Conservation (phyloP, 2,329 filamentous ascomycete genomes). For the Colletotrichum sp. region DNA sequence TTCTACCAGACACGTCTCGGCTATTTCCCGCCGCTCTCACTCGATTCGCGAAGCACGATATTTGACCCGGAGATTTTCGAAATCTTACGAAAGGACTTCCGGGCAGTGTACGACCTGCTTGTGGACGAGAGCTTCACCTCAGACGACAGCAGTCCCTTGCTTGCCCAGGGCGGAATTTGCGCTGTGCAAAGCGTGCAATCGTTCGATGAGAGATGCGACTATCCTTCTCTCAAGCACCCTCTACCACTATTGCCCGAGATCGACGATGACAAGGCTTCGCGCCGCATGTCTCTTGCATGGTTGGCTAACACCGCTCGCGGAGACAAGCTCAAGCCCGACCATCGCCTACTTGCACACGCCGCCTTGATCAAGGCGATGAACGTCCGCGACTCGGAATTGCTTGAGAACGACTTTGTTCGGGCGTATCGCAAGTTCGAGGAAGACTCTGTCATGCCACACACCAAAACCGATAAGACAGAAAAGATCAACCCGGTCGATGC, state of each 20-base stretch:
- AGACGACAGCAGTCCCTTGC: slow-evolving; percentile 53
- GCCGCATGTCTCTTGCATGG: slow-evolving; percentile 42
- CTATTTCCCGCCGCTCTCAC: slow-evolving; percentile 69
- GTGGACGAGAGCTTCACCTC: slow-evolving; percentile 65
- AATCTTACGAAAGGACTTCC: slow-evolving; percentile 73
- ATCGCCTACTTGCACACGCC: slow-evolving; percentile 54
- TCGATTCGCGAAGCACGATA: slow-evolving; percentile 41
- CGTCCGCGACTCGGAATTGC: slow-evolving; percentile 36
- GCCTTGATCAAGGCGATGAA: slow-evolving; percentile 60
- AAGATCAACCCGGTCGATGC: slow-evolving; percentile 69
- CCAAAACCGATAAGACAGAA: slow-evolving; percentile 60
- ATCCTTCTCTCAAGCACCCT: slow-evolving; percentile 65
- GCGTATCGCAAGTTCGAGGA: slow-evolving; percentile 76
- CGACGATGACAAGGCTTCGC: slow-evolving; percentile 31
- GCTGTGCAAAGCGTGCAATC: slow-evolving; percentile 70
- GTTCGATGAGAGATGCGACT: slow-evolving; percentile 69
- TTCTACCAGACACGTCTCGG: slow-evolving; percentile 73
- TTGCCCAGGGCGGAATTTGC: slow-evolving; percentile 71
- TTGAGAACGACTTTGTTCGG: slow-evolving; percentile 64
- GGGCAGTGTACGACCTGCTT: slow-evolving; percentile 72
- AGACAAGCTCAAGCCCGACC: slow-evolving; percentile 51
- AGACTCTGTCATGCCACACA: slow-evolving; percentile 52
- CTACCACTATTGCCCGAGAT: slow-evolving; percentile 69
- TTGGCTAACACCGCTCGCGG: slow-evolving; percentile 31
- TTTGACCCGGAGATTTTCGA: slow-evolving; percentile 65